A percentile compares a stretch with the other conserved stretches of the same genome.
Conservation (phyloP, 163 green algal species). For the Picocystis sp. region DNA sequence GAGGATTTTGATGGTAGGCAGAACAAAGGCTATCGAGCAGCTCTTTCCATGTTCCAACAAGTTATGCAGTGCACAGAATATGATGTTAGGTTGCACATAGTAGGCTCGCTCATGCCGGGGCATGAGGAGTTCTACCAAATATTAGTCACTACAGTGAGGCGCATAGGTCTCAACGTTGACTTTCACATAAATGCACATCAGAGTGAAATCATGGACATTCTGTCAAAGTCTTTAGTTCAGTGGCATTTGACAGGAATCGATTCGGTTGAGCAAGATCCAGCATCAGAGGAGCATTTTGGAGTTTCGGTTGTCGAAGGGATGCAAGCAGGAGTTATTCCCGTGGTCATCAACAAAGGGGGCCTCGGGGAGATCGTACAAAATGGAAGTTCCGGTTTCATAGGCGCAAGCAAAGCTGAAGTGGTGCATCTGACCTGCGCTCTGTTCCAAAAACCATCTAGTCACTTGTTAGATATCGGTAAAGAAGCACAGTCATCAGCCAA, state of each 20-base stretch:
- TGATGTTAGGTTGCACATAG: no score
- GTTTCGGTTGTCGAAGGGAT: slow-evolving; percentile 23
- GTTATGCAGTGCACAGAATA: no score
- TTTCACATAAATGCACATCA: no score
- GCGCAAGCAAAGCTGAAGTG: neutral
- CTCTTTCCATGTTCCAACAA: no score
- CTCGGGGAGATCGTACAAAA: slow-evolving; percentile 17
- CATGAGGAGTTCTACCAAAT: no score
- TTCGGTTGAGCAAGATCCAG: slow-evolving; percentile 12
- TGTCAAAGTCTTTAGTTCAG: slow-evolving; percentile 16
- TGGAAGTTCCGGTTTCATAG: slow-evolving; percentile 8
- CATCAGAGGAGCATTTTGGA: slow-evolving; percentile 23
- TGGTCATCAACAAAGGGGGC: slow-evolving; percentile 14
- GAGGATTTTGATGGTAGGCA: slow-evolving; percentile 15
- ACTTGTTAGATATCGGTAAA: no score
- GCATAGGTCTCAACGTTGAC: neutral
- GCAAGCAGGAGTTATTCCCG: slow-evolving; percentile 13
- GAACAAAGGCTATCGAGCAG: slow-evolving; percentile 8
- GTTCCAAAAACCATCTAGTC: no score
- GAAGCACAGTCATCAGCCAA: no score
- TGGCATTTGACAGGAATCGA: slow-evolving; percentile 22
- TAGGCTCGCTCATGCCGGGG: no score
- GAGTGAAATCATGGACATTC: neutral
- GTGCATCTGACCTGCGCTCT: neutral
- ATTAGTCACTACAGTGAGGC: no score